Conservation (phyloP, 371 early-diverging fungal genomes). For the Choanephora cucurbitarum region DNA sequence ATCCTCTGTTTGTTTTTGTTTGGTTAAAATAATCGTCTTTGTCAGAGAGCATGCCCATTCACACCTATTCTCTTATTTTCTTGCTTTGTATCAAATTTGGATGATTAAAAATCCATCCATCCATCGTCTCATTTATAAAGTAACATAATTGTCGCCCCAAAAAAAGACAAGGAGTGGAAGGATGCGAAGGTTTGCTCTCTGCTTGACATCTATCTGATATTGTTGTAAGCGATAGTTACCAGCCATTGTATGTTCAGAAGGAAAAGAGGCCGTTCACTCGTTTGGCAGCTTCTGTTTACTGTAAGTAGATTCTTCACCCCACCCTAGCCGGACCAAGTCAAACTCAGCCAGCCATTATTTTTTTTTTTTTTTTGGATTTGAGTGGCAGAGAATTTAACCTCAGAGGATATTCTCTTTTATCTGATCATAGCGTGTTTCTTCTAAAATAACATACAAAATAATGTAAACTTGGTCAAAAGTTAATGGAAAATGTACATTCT, state of each 20-base stretch:
- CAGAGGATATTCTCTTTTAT: no score
- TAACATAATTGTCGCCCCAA: neutral
- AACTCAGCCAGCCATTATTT: neutral
- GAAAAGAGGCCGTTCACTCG: slow-evolving; percentile 24
- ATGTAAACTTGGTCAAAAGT: no score
- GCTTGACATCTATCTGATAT: neutral
- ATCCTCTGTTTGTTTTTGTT: neutral
- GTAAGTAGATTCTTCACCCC: slow-evolving; percentile 10
- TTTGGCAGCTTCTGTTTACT: slow-evolving; percentile 14
- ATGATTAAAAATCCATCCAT: slow-evolving; percentile 27
- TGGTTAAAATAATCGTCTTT: neutral
- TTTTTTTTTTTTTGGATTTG: neutral
- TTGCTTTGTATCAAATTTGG: neutral
- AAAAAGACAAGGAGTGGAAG: neutral
- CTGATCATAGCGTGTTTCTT: no score
- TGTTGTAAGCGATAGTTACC: slow-evolving; percentile 16
- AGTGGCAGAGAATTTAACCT: neutral
- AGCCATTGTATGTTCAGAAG: slow-evolving; percentile 31
- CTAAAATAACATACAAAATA: no score
- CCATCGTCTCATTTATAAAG: slow-evolving; percentile 1
- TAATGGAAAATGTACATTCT: no score
- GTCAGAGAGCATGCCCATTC: neutral
- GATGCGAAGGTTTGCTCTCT: neutral
- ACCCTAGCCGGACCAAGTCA: slow-evolving; percentile 5
- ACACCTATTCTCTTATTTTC: neutral